These are phyloP conservation scores for Geum urbanum DNA, from an alignment of 306 rosid species.

Conservation along the genomic window DNA sequence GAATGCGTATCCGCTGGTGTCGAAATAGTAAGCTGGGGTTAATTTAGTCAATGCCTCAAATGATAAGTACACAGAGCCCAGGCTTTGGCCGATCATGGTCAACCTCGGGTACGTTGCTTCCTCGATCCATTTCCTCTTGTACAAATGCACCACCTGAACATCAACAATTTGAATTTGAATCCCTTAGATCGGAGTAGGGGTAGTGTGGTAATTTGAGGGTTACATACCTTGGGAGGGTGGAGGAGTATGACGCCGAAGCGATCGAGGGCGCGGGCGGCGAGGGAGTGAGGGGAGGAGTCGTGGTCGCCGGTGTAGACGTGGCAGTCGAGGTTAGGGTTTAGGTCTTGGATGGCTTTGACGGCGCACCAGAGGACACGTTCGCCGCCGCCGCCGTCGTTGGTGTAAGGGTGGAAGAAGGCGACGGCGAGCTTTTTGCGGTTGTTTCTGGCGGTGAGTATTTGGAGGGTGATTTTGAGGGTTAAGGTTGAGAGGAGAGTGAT, in stretches of 20 bases:
- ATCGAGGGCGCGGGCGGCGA: slow-evolving; percentile 62
- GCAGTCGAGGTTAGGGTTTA: slow-evolving; percentile 51
- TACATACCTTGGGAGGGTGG: slow-evolving; percentile 47
- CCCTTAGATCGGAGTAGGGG: too few species aligned
- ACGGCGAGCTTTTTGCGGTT: slow-evolving; percentile 49
- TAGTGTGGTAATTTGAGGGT: too few species aligned
- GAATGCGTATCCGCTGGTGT: slow-evolving; percentile 90
- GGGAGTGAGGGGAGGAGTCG: slow-evolving; percentile 63
- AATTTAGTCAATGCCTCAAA: slow-evolving; percentile 88
- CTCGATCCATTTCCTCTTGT: slow-evolving; percentile 82
- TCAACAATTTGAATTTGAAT: not conserved
- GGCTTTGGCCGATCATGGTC: slow-evolving; percentile 91
- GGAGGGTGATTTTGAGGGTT: slow-evolving; percentile 25
- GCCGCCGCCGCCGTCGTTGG: slow-evolving; percentile 92
- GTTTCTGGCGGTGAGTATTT: slow-evolving; percentile 31
- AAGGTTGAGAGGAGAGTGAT: slow-evolving; percentile 30
- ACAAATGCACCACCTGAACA: slow-evolving; percentile 71
- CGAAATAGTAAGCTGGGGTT: slow-evolving; percentile 70
- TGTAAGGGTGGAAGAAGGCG: slow-evolving; percentile 93
- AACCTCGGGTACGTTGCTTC: slow-evolving; percentile 80
- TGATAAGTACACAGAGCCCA: slow-evolving; percentile 73
- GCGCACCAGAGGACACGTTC: slow-evolving; percentile 94
- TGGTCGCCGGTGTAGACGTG: slow-evolving; percentile 84
- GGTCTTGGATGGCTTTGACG: slow-evolving; percentile 75
- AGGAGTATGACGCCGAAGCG: slow-evolving; percentile 72